Evolutionary conservation across 2,329 filamentous ascomycete genomes (phyloP), one percentile per base, ranked within the genome.

Genomic region (Didymella keratinophila): DNA sequence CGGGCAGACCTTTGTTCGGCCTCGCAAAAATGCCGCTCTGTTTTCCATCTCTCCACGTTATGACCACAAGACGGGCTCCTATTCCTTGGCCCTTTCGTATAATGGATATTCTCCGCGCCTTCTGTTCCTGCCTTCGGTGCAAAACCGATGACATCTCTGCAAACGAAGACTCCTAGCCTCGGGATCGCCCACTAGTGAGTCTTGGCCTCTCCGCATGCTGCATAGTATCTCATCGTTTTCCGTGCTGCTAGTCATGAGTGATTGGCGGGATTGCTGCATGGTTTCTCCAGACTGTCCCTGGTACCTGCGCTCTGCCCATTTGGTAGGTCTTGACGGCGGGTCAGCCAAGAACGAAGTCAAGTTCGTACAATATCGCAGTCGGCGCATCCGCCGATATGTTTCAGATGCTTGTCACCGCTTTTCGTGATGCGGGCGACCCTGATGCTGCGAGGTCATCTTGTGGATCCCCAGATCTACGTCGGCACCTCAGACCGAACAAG

Each of bases 181-280:
- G 42, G 32, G 41, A 37, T 52, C 42, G 32, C 41, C 30, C 21
- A 45, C 20, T 53, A 46, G 50, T 39, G 16, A 36, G 42, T 25
- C 32, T 46, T 46, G 42, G 50, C 32, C 32, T 46, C 50, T 18
- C 30, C 32, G 42, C 50, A 46, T 39, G 42, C 32, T 39, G 39
- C 23, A 53, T 46, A 20, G 30, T 32, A 32, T 32, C 8, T 28
- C 14, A 11, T 32, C 27, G 18, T 9, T 36, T 36, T n/a, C 16
- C n/a, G 20, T 28, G 21, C 16, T 27, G n/a, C 34, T 10, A 2
- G 21, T 30, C 12, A 41, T 7, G 2, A n/a, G 10, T 39, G 46
- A 49, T 41, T 49, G 46, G 46, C 34, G 46, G 46, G 34, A 49
- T 12, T 39, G 32, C 34, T 41, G 6, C 46, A 48, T 48, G 21